Evolutionary conservation across 2,329 filamentous ascomycete genomes (phyloP).

Genomic region (Colletotrichum eremochloae): DNA sequence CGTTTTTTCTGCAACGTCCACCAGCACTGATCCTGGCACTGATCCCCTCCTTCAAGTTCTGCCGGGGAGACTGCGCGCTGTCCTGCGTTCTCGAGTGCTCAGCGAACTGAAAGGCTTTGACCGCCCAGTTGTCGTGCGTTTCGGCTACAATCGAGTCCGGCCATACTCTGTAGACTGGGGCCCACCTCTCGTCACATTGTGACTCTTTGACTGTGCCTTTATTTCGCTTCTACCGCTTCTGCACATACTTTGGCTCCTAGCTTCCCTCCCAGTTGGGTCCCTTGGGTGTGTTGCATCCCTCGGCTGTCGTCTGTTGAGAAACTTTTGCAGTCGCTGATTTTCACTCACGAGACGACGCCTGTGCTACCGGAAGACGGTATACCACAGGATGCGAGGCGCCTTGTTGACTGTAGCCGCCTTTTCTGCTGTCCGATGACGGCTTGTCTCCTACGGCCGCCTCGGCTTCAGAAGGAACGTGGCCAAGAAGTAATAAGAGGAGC

Average conservation of each 20-base stretch:
- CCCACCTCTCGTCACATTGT: neutral
- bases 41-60: neutral
- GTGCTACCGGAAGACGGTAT: conserved; percentile 1
- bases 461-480: neutral
- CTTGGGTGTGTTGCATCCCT: neutral
- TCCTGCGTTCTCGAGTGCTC: neutral
- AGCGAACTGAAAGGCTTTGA: conserved; percentile 30
- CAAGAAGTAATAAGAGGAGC: neutral
- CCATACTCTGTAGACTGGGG: neutral
- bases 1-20: neutral
- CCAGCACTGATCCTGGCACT: neutral
- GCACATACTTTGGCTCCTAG: conserved; percentile 6
- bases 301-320: neutral
- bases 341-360: neutral
- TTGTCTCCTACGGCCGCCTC: neutral
- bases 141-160: conserved; percentile 39
- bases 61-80: neutral
- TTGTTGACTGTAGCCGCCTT: neutral
- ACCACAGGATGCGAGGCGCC: neutral
- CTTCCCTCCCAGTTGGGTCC: neutral
- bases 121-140: conserved; percentile 27
- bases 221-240: conserved; percentile 13
- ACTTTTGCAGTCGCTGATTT: conserved; percentile 3
- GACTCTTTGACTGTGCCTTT: conserved; percentile 7
- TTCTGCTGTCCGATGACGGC: neutral